These are phyloP conservation scores for Suhomyces kilbournensis DNA, from an alignment of 805 yeast species.

Conservation along the genomic window DNA sequence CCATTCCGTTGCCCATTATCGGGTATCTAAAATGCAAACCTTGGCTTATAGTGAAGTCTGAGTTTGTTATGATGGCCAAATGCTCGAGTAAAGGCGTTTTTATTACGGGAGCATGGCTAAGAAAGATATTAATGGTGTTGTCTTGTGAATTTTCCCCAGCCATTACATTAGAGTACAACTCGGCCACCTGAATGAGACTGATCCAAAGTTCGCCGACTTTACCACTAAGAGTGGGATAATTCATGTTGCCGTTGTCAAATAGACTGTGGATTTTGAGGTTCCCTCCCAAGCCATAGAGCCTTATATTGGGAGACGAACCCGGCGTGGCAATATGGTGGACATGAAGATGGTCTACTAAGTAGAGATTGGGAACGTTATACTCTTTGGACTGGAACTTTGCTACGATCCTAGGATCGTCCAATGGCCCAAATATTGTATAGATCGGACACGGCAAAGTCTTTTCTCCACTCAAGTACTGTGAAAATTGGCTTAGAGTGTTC, in stretches of 20 bases:
- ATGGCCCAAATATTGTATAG: slow-evolving; percentile 73
- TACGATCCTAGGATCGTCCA: slow-evolving; percentile 69
- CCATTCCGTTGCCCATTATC: slow-evolving; percentile 64
- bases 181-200: slow-evolving; percentile 68
- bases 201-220: slow-evolving; percentile 67
- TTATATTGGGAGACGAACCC: slow-evolving; percentile 41
- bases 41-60: slow-evolving; percentile 72
- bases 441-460: slow-evolving; percentile 54
- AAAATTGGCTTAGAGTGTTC: slow-evolving; percentile 16
- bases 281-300: slow-evolving; percentile 73
- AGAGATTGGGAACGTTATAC: slow-evolving; percentile 53
- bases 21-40: slow-evolving; percentile 71
- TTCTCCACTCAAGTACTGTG: slow-evolving; percentile 33
- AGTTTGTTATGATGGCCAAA: slow-evolving; percentile 60
- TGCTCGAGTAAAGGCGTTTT: slow-evolving; percentile 69
- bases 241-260: slow-evolving; percentile 45
- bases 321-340: slow-evolving; percentile 42
- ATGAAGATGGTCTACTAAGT: slow-evolving; percentile 57
- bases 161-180: slow-evolving; percentile 33
- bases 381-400: slow-evolving; percentile 58
- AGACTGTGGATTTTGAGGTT: slow-evolving; percentile 61
- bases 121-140: slow-evolving; percentile 55
- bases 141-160: neutral
- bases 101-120: slow-evolving; percentile 69
- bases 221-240: slow-evolving; percentile 18